These are phyloP conservation scores for Mychonastes homosphaera DNA, from an alignment of 139 green algal genomes.

Conservation along the genomic window DNA sequence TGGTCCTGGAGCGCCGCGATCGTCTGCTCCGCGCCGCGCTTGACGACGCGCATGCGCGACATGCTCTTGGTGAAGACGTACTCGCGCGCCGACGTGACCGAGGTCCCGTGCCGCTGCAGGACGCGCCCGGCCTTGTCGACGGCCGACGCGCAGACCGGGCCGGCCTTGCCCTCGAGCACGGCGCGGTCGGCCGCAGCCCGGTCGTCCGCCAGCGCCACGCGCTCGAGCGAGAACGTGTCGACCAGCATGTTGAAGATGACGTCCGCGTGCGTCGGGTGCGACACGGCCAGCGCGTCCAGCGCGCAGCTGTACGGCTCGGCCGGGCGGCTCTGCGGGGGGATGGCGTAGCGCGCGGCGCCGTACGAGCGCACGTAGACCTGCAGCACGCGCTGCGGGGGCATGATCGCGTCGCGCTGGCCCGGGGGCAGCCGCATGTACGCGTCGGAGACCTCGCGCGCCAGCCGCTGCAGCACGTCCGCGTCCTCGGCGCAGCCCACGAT, in stretches of 20 bases:
- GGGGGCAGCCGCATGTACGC: not conserved
- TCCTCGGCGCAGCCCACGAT: conserved; percentile 18
- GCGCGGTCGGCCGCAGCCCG: not conserved
- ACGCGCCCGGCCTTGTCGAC: not conserved
- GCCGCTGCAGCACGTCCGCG: not conserved
- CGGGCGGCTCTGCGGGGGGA: not conserved
- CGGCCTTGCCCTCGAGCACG: conserved; percentile 4
- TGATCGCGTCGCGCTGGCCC: not conserved
- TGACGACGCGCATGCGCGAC: not conserved
- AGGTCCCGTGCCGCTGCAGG: conserved; percentile 3
- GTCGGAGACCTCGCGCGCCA: not conserved
- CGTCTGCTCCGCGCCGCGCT: conserved; percentile 1
- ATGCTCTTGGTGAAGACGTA: not conserved
- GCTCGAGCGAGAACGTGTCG: conserved; percentile 16
- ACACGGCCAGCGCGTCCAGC: conserved; percentile 15
- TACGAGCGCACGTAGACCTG: not conserved
- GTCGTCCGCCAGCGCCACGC: conserved; percentile 11
- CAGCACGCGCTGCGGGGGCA: not conserved
- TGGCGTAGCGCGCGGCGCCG: conserved; percentile 7
- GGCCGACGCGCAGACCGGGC: not conserved
- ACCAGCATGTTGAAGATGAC: conserved; percentile 28
- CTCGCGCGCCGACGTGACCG: not conserved
- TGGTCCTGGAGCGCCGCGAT: not conserved
- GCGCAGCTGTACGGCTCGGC: conserved; percentile 6
- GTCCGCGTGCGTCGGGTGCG: conserved; percentile 1